These are phyloP conservation scores for Sporothrix pseudoabietina DNA, from an alignment of 2,329 filamentous ascomycete species.

Conservation along the genomic window DNA sequence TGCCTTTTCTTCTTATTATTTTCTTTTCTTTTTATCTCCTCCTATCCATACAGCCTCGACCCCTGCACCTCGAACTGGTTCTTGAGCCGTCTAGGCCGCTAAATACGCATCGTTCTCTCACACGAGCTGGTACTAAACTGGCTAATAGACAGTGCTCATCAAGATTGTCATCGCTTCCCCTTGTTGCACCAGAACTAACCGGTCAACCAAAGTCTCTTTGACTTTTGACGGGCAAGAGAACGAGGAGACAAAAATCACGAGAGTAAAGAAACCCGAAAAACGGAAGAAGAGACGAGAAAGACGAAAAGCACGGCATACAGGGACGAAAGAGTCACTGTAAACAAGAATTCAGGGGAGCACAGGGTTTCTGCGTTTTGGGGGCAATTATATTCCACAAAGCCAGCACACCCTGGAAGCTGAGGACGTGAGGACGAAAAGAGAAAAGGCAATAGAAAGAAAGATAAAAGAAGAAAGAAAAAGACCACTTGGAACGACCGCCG, in stretches of 20 bases:
- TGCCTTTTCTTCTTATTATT: background rate
- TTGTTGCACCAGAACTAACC: slow-evolving; percentile 19
- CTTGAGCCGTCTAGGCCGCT: background rate
- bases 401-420: background rate
- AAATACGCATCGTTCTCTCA: background rate
- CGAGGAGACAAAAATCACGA: background rate
- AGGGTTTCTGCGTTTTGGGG: background rate
- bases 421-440: background rate
- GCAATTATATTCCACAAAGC: background rate
- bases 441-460: background rate
- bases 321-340: background rate
- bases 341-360: background rate
- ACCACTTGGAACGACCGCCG: background rate
- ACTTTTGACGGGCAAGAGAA: slow-evolving; percentile 3
- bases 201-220: slow-evolving; percentile 17
- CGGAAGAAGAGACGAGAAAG: background rate
- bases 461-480: background rate
- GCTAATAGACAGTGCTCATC: slow-evolving; percentile 12
- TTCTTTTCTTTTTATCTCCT: background rate
- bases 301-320: background rate
- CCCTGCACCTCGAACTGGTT: background rate
- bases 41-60: background rate
- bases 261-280: too few relatives aligned
- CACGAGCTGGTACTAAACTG: background rate
- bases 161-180: slow-evolving; percentile 10